Conservation (phyloP, 768 basidiomycete genomes). For the Trametes maxima region DNA sequence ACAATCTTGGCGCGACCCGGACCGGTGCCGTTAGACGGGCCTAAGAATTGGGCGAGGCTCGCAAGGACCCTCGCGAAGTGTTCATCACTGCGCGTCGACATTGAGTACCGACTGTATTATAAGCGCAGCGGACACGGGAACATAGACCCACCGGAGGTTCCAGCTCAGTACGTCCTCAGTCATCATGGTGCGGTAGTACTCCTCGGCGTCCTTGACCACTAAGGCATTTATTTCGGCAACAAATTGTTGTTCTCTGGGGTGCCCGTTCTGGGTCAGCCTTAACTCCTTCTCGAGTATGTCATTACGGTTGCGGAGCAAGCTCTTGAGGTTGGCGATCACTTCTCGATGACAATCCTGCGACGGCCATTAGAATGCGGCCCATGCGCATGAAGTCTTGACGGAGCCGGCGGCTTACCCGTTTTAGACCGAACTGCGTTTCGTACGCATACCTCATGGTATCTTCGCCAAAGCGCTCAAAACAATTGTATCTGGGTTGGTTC, state of each 20-base stretch:
- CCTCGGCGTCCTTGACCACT: conserved; percentile 34
- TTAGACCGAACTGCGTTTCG: conserved; percentile 28
- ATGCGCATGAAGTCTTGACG: neutral
- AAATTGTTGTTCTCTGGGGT: conserved; percentile 32
- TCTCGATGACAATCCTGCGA: conserved; percentile 30
- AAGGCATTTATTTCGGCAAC: conserved; percentile 35
- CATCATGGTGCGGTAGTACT: conserved; percentile 36
- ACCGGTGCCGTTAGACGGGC: neutral
- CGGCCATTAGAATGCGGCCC: neutral
- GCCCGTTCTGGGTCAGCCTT: conserved; percentile 5
- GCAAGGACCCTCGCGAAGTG: conserved; percentile 28
- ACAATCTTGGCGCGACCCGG: conserved; percentile 28
- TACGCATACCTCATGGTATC: conserved; percentile 28
- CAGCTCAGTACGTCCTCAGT: conserved; percentile 31
- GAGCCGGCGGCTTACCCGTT: conserved; percentile 21
- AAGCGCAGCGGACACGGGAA: neutral
- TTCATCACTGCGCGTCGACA: conserved; percentile 22
- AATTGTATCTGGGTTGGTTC: conserved; percentile 25
- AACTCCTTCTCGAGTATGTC: conserved; percentile 27
- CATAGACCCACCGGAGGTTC: conserved; percentile 28
- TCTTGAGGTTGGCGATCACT: conserved; percentile 29
- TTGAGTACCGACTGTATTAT: too few species aligned
- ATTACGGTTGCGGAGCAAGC: conserved; percentile 25
- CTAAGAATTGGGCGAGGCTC: conserved; percentile 23
- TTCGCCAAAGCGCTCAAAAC: conserved; percentile 32